Evolutionary conservation across 2,329 filamentous ascomycete species (phyloP).

Genomic region (Fusarium anguioides): DNA sequence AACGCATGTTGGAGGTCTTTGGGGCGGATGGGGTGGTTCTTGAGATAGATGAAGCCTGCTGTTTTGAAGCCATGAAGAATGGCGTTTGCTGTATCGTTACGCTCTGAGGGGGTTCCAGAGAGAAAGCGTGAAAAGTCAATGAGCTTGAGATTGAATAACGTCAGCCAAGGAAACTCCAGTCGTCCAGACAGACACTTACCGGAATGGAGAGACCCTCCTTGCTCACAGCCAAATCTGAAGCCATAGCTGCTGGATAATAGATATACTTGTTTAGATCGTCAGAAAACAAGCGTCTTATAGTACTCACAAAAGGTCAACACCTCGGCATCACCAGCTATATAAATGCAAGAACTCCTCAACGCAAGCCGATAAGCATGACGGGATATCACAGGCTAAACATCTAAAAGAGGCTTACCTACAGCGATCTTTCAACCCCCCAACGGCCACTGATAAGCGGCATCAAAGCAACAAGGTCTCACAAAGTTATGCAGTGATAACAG

Average conservation of each 20-base stretch:
- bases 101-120: slow-evolving; percentile 68
- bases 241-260: slow-evolving; percentile 34
- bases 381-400: background rate
- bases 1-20: slow-evolving; percentile 72
- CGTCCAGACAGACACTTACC: slow-evolving; percentile 50
- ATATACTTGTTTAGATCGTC: background rate
- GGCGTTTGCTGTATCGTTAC: slow-evolving; percentile 72
- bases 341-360: background rate
- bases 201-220: slow-evolving; percentile 66
- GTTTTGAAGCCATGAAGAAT: slow-evolving; percentile 85
- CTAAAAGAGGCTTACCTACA: slow-evolving; percentile 5
- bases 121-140: slow-evolving; percentile 78
- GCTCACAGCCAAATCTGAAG: slow-evolving; percentile 58
- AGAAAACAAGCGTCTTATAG: background rate
- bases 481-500: slow-evolving; percentile 11
- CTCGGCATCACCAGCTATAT: slow-evolving; percentile 1
- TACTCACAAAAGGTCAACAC: background rate
- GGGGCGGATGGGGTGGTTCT: slow-evolving; percentile 77
- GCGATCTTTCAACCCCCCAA: slow-evolving; percentile 17
- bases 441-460: slow-evolving; percentile 27
- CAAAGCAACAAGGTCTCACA: slow-evolving; percentile 3
- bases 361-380: slow-evolving; percentile 16
- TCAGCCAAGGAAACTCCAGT: background rate
- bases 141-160: slow-evolving; percentile 28
- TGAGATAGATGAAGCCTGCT: slow-evolving; percentile 90